phyloP scores from a whole-genome alignment of 1,284 basidiomycete species.

The Trichosporon asahii region DNA sequence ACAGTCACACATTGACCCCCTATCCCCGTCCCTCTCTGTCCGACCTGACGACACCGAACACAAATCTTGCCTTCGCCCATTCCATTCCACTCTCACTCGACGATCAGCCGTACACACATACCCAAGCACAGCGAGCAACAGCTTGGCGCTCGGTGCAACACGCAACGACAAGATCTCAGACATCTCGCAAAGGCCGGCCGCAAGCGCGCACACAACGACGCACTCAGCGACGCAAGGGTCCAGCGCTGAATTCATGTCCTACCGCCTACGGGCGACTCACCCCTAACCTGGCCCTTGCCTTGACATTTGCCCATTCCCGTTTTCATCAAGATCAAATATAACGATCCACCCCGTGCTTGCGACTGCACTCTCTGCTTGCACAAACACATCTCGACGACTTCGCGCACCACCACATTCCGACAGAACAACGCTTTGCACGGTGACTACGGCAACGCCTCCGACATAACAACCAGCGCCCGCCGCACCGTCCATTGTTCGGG shows the following conservation, averaged over 20 bases:
- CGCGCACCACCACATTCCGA: not conserved
- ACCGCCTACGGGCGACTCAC: not conserved
- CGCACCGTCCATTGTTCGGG: not conserved
- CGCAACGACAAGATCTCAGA: not conserved
- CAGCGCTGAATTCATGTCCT: not conserved
- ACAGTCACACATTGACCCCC: not conserved
- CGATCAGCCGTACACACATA: not conserved
- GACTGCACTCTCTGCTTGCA: not conserved
- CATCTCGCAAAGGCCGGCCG: not conserved
- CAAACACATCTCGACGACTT: not conserved
- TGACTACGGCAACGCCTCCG: not conserved
- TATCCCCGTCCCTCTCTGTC: too few species aligned
- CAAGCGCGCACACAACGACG: not conserved
- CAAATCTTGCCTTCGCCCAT: not conserved
- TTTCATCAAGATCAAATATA: not conserved
- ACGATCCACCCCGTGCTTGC: not conserved
- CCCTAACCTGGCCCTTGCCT: not conserved
- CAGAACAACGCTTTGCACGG: too few species aligned
- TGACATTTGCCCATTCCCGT: not conserved
- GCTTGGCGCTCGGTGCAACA: not conserved
- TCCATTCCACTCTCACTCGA: not conserved
- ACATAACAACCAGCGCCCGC: not conserved
- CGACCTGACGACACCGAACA: not conserved
- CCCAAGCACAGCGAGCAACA: not conserved
- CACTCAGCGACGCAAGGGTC: not conserved